phyloP scores from a whole-genome alignment of 306 rosid species.

The Elaeagnus macrophylla region DNA sequence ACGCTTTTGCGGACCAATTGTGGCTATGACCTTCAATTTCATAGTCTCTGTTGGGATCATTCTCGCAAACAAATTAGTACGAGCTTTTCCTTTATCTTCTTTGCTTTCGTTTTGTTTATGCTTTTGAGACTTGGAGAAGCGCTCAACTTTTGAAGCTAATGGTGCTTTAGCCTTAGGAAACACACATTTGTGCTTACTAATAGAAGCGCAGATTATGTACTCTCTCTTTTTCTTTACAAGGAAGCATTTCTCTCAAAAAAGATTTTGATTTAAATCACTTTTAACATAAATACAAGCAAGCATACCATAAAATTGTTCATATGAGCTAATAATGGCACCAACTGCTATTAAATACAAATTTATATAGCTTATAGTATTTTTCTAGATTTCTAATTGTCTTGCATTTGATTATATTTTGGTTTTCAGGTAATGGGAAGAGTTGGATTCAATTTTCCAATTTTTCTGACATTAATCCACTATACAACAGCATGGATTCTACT shows the following conservation, averaged over 20 bases:
- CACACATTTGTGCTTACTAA: too few relatives aligned
- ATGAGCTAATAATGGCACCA: background rate
- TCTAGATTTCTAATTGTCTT: background rate
- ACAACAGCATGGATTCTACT: slow-evolving; percentile 74
- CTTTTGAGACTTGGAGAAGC: background rate
- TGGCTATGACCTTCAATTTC: slow-evolving; percentile 76
- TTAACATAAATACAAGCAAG: too few relatives aligned
- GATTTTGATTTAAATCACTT: too few relatives aligned
- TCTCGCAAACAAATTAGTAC: slow-evolving; percentile 68
- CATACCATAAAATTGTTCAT: too few relatives aligned
- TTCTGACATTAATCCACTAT: slow-evolving; percentile 79
- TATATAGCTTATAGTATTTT: background rate
- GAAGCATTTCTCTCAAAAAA: background rate
- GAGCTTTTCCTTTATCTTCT: slow-evolving; percentile 2
- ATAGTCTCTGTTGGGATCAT: slow-evolving; percentile 67
- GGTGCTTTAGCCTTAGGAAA: too few relatives aligned
- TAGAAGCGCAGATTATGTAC: too few relatives aligned
- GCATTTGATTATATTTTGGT: background rate
- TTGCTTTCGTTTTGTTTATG: background rate
- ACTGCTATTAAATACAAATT: background rate
- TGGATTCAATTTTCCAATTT: slow-evolving; percentile 85
- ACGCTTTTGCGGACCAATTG: slow-evolving; percentile 66
- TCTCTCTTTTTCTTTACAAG: background rate
- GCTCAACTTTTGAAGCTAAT: background rate
- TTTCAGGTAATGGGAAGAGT: slow-evolving; percentile 87